Base-by-base conservation (phyloP, 1,139 yeast genomes). In the Yamadazyma mexicana region DNA sequence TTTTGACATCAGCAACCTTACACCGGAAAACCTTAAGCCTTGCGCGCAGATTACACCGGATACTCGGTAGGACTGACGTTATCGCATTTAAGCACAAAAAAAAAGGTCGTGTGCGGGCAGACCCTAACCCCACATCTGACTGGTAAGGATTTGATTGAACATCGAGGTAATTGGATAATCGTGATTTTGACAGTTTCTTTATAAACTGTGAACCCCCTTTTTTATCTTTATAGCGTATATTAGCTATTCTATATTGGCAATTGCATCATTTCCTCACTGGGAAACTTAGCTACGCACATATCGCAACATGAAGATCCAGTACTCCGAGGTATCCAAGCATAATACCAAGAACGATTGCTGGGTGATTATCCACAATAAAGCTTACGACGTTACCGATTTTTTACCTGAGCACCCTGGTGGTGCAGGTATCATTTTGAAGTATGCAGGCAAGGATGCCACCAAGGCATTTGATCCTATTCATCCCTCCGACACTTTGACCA, bases 401-500 rank as follows among this genome's bases (percentile, higher is more conserved):
- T 49, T 77, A 16, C 60, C 59, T 28, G 70, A 75, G 39, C 81
- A 76, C 46, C 82, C 82, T 0, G 82, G 82, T 11, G 83, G 83
- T 2, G 55, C 69, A 1, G 76, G 65, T 7, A 73, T 77, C 33
- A 74, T 77, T 33, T 55, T 77, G 45, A 73, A 73, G 49, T 74
- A 73, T 47, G 82, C 81, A 7, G 83, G 83, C 1, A 66, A 72
- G 42, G 82, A 77, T 50, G 81, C 81, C n/a, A 75, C 83, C 26
- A 75, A 74, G 50, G 80, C 73, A 10, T 77, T 77, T 55, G 79
- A 75, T 45, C 95, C 95, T 7, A 75, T 91, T 42, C 98, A 91
- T 61, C 95, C 96, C 0, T 77, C 83, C 12, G 92, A 85, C 51
- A 84, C 89, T 8, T 67, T 89, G 35, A 79, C 54, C 16, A 71